Evolutionary conservation across 768 basidiomycete species (phyloP).

Genomic region (Rhodotorula diobovata): DNA sequence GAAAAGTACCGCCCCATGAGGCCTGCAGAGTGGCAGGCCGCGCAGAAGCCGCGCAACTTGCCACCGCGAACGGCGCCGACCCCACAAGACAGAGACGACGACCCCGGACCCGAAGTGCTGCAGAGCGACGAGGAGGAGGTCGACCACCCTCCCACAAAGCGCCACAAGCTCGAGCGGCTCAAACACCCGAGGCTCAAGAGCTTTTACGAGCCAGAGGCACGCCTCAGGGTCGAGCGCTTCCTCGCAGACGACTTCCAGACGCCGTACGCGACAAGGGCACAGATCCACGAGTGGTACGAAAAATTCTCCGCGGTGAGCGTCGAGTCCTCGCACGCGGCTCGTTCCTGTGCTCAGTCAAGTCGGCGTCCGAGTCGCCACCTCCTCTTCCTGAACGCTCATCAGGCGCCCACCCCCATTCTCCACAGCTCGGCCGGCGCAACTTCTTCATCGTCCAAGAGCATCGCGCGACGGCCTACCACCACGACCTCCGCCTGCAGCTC

Average conservation of each 20-base stretch:
- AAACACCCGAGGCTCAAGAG: too few species aligned
- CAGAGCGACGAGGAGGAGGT: too few species aligned
- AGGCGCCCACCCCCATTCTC: not conserved
- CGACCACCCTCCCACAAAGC: not conserved
- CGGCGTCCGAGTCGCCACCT: too few species aligned
- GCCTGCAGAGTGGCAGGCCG: not conserved
- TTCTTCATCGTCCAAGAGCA: constrained; percentile 32
- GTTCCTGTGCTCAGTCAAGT: too few species aligned
- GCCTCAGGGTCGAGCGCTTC: too few species aligned
- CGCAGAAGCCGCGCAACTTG: too few species aligned
- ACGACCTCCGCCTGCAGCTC: constrained; percentile 34
- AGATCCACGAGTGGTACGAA: not conserved
- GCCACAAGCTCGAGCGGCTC: too few species aligned
- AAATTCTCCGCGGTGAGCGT: not conserved
- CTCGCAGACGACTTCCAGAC: not conserved
- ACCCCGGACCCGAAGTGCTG: too few species aligned
- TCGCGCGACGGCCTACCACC: constrained; percentile 22
- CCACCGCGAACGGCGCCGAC: too few species aligned
- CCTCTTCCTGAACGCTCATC: too few species aligned
- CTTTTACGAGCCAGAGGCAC: too few species aligned
- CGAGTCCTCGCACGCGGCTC: not conserved
- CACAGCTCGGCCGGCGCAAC: constrained; percentile 29
- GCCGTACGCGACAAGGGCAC: not conserved
- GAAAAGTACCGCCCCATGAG: not conserved
- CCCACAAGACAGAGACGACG: too few species aligned